Conservation (phyloP, 345 rosid species). For the Populus alba region DNA sequence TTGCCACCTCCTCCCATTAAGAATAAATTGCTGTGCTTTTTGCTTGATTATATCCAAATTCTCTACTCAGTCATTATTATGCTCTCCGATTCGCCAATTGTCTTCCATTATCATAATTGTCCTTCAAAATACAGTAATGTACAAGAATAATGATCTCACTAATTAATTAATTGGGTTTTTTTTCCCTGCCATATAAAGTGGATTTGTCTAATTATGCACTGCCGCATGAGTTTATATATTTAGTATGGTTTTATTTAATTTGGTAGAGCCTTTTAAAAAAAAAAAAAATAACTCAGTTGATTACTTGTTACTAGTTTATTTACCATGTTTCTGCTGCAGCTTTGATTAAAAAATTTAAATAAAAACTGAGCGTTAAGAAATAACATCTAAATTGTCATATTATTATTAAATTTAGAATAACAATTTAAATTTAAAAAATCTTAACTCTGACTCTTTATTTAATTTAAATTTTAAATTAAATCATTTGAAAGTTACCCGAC, state of each 20-base stretch:
- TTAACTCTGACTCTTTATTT: no score
- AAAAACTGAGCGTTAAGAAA: no score
- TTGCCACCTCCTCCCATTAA: not conserved
- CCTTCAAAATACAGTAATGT: not conserved
- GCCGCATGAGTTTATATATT: not conserved
- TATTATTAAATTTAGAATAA: no score
- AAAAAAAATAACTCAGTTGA: no score
- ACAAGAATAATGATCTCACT: not conserved
- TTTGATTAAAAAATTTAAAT: no score
- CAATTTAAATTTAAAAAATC: no score
- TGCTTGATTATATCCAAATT: constrained; percentile 7
- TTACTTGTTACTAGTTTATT: no score
- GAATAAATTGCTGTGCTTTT: constrained; percentile 5
- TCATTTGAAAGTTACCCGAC: no score
- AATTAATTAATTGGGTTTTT: not conserved
- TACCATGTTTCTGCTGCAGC: no score
- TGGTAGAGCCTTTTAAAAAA: no score
- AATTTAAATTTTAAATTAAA: no score
- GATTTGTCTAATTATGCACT: not conserved
- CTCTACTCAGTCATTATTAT: constrained; percentile 6
- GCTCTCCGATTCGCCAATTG: not conserved
- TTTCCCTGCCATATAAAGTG: not conserved
- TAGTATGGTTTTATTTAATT: not conserved
- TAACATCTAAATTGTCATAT: no score
- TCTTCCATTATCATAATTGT: not conserved